phyloP scores from a whole-genome alignment of 106 monocot species.

The Dendrobium huoshanense region DNA sequence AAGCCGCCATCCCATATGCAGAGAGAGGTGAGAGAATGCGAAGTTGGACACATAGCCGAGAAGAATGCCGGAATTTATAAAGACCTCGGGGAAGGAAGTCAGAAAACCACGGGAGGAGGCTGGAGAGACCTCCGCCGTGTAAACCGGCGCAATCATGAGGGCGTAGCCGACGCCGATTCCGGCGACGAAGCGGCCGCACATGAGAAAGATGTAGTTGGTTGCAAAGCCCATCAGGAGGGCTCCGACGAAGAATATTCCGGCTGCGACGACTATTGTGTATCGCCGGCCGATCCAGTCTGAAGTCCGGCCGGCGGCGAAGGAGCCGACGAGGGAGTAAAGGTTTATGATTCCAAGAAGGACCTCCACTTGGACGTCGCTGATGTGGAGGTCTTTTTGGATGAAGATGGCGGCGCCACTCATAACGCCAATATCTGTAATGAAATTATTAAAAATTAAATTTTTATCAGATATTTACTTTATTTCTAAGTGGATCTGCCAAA shows the following conservation, averaged over 20 bases:
- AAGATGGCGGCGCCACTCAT: constrained; percentile 73
- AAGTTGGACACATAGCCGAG: constrained; percentile 27
- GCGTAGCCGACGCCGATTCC: constrained; percentile 75
- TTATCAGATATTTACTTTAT: too few species aligned
- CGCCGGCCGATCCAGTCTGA: constrained; percentile 80
- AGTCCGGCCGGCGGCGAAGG: constrained; percentile 56
- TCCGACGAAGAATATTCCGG: constrained; percentile 62
- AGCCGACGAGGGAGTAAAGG: constrained; percentile 63
- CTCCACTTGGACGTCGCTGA: constrained; percentile 54
- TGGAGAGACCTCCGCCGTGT: constrained; percentile 39
- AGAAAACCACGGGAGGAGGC: constrained; percentile 31
- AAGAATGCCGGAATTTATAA: constrained; percentile 34
- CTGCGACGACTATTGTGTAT: constrained; percentile 60
- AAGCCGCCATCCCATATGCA: constrained; percentile 13
- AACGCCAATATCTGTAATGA: constrained; percentile 51
- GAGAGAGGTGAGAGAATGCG: constrained; percentile 8
- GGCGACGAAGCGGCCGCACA: constrained; percentile 72
- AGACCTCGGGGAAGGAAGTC: constrained; percentile 37
- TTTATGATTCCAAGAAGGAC: constrained; percentile 73
- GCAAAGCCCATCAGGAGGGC: constrained; percentile 70
- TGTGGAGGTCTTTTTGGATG: constrained; percentile 56
- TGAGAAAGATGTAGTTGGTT: constrained; percentile 58
- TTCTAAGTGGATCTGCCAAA: too few species aligned
- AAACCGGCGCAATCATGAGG: constrained; percentile 68
- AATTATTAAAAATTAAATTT: background rate